Percentiles rank a stretch among this genome's conserved stretches.
Conservation (phyloP, 192 early-diverging fungal species). For the Rhizoclosmatium sp. region DNA sequence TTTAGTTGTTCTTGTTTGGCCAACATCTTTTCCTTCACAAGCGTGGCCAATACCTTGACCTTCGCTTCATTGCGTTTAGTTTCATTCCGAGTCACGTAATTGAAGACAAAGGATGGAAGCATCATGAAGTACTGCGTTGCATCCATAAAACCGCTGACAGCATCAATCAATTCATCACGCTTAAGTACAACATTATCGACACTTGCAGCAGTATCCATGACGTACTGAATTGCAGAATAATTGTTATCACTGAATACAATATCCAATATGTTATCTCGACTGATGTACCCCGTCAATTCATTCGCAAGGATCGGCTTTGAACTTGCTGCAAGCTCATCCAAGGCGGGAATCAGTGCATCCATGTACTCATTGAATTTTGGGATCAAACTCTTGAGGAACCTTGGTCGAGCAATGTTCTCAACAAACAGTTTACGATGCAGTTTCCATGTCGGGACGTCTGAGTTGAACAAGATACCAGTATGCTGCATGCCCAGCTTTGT, state of each 20-base stretch:
- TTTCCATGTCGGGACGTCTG: not conserved
- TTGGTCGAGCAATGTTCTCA: conserved; percentile 5
- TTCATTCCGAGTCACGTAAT: not conserved
- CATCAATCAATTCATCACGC: not conserved
- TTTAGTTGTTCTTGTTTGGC: not conserved
- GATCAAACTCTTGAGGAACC: not conserved
- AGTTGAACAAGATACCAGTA: not conserved
- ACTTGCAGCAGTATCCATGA: not conserved
- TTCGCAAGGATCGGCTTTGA: conserved; percentile 7
- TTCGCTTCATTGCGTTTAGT: not conserved
- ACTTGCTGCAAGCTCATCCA: not conserved
- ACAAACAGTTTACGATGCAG: not conserved
- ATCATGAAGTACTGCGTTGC: not conserved
- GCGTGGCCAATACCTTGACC: not conserved
- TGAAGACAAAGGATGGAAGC: not conserved
- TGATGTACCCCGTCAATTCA: not conserved
- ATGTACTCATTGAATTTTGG: conserved; percentile 9
- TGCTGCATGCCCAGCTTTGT: not conserved
- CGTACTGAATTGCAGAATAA: not conserved
- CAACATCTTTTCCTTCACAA: not conserved
- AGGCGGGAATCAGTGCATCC: not conserved
- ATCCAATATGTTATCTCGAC: not conserved
- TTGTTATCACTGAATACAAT: not conserved
- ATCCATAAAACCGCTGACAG: not conserved
- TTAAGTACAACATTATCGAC: not conserved